phyloP scores from a whole-genome alignment of 306 rosid genomes.

The Acacia acuminata region DNA sequence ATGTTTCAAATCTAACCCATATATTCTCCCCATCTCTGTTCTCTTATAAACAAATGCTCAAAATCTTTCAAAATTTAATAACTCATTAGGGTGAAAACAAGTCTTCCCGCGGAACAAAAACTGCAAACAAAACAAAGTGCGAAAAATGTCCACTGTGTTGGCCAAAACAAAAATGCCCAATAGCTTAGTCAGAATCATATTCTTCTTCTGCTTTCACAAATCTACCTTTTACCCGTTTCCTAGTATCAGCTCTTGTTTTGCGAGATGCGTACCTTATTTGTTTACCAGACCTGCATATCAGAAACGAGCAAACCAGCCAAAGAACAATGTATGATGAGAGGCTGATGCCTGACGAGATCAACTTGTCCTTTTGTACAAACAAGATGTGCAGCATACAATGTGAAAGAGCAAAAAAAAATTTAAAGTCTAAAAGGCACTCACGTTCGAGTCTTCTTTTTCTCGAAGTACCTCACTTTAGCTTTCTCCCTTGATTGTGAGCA shows the following conservation, averaged over 20 bases:
- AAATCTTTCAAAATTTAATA: not conserved
- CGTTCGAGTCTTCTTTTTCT: slow-evolving; percentile 86
- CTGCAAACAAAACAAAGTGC: not conserved
- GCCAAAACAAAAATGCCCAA: slow-evolving; percentile 4
- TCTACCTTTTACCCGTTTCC: slow-evolving; percentile 92
- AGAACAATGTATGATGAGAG: not conserved
- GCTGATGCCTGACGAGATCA: not conserved
- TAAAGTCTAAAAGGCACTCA: slow-evolving; percentile 39
- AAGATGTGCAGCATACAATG: not conserved
- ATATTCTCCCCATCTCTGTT: slow-evolving; percentile 13
- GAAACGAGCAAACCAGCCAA: slow-evolving; percentile 30
- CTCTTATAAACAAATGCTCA: slow-evolving; percentile 28
- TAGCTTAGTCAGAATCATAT: slow-evolving; percentile 44
- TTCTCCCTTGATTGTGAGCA: slow-evolving; percentile 74
- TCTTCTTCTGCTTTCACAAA: slow-evolving; percentile 84
- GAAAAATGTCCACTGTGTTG: not conserved
- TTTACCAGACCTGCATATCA: slow-evolving; percentile 74
- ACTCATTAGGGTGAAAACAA: not conserved
- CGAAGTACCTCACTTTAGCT: slow-evolving; percentile 82
- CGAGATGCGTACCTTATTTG: slow-evolving; percentile 94
- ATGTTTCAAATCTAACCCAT: slow-evolving; percentile 25
- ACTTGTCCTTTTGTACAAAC: not conserved
- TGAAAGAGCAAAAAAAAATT: not conserved
- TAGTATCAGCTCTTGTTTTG: slow-evolving; percentile 90
- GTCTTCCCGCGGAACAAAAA: not conserved